Percentiles rank a stretch among this genome's conserved stretches.
Conservation (phyloP, 371 early-diverging fungal genomes). For the Mortierella polycephala region DNA sequence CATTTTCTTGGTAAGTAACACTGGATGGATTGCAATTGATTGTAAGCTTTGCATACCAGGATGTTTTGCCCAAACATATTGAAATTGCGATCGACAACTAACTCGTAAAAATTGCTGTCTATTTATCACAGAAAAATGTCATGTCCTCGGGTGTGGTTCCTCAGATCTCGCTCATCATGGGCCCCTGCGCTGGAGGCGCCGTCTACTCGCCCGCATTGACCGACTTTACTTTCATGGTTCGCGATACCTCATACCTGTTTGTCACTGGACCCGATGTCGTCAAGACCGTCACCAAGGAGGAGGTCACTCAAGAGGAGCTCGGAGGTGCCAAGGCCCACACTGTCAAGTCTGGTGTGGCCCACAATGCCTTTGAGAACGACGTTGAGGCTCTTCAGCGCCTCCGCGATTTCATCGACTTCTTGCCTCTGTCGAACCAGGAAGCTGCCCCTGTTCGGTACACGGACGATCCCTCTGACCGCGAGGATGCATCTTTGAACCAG, state of each 20-base stretch:
- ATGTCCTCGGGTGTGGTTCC: constrained; percentile 95
- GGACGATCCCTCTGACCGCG: constrained; percentile 77
- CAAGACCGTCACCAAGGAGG: constrained; percentile 95
- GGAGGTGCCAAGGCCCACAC: constrained; percentile 97
- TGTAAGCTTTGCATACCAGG: neutral
- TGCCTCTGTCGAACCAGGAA: constrained; percentile 88
- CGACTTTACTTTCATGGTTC: constrained; percentile 97
- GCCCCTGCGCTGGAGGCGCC: constrained; percentile 97
- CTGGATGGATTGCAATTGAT: neutral
- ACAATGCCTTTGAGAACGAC: constrained; percentile 93
- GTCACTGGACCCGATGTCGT: constrained; percentile 98
- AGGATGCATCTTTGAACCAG: constrained; percentile 85
- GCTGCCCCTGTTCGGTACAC: constrained; percentile 73
- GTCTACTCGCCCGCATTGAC: constrained; percentile 98
- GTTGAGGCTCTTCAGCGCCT: constrained; percentile 89
- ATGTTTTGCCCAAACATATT: no score
- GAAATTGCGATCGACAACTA: neutral
- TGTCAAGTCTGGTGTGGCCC: constrained; percentile 89
- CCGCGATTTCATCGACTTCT: constrained; percentile 88
- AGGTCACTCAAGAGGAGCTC: constrained; percentile 94
- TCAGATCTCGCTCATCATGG: constrained; percentile 97
- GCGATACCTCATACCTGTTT: constrained; percentile 95
- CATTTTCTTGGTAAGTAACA: constrained; percentile 81
- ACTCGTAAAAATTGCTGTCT: neutral
- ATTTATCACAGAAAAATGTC: constrained; percentile 76